Evolutionary conservation across 805 yeast genomes (phyloP).

Genomic region (Hanseniaspora occidentalis): DNA sequence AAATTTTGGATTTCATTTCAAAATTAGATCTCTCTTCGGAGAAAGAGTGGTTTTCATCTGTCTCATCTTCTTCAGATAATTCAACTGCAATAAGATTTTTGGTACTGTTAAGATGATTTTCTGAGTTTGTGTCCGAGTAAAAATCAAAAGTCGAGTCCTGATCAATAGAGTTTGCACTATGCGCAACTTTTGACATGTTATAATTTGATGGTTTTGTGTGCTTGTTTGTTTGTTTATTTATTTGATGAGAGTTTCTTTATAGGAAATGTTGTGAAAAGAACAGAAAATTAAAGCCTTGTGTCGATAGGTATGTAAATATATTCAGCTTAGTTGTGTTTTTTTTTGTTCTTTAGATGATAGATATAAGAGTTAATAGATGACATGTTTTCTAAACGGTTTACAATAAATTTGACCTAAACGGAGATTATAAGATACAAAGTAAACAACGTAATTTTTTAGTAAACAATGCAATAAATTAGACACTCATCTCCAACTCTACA

Average conservation of each 20-base stretch:
- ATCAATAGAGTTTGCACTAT: slow-evolving; percentile 9
- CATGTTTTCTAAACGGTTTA: no score
- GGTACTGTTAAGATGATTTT: slow-evolving; percentile 8
- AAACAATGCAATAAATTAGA: no score
- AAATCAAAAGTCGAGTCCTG: slow-evolving; percentile 17
- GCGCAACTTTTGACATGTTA: slow-evolving; percentile 5
- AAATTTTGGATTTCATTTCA: not conserved
- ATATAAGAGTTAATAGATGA: no score
- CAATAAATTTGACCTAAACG: no score
- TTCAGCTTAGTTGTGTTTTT: no score
- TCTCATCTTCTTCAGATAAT: slow-evolving; percentile 21
- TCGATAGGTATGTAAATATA: not conserved
- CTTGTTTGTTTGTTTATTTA: no score
- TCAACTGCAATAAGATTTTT: slow-evolving; percentile 22
- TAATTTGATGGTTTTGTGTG: not conserved
- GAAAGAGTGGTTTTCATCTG: no score
- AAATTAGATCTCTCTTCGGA: no score
- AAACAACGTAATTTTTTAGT: no score
- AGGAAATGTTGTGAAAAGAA: slow-evolving; percentile 5
- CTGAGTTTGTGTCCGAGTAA: slow-evolving; percentile 6
- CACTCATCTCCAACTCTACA: no score
- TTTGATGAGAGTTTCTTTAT: slow-evolving; percentile 1
- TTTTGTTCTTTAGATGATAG: no score
- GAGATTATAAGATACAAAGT: no score
- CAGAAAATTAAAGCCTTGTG: slow-evolving; percentile 1